Evolutionary conservation across 345 rosid genomes (phyloP).

Genomic region (Litchi chinensis): DNA sequence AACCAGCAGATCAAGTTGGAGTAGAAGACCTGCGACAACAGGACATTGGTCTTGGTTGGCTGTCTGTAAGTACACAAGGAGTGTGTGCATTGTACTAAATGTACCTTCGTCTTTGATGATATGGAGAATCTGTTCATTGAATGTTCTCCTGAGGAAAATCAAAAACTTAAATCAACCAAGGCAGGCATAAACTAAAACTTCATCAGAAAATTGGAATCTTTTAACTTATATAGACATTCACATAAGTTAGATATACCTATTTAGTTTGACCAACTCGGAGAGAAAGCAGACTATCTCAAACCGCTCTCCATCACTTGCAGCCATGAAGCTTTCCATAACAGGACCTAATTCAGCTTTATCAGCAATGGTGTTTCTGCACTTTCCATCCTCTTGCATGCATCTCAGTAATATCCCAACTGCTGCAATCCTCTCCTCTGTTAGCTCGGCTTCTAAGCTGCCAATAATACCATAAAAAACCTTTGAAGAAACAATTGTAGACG

Average conservation of each 20-base stretch:
- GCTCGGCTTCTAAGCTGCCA: conserved; percentile 55
- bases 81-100: conserved; percentile 64
- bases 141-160: conserved; percentile 46
- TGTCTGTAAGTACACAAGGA: conserved; percentile 55
- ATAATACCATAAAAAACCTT: conserved; percentile 40
- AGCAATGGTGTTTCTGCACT: conserved; percentile 58
- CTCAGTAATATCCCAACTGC: conserved; percentile 51
- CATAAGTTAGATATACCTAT: conserved; percentile 42
- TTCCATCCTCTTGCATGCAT: conserved; percentile 64
- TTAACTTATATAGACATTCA: neutral
- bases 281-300: conserved; percentile 56
- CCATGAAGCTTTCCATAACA: conserved; percentile 50
- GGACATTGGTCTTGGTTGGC: conserved; percentile 55
- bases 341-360: conserved; percentile 56
- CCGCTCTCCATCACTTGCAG: conserved; percentile 42
- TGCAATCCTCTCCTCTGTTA: conserved; percentile 57
- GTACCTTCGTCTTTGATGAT: conserved; percentile 60
- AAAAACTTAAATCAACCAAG: neutral
- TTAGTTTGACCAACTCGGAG: conserved; percentile 57
- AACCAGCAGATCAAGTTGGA: conserved; percentile 79
- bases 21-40: conserved; percentile 57
- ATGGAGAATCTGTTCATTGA: conserved; percentile 59
- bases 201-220: neutral
- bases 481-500: conserved; percentile 39
- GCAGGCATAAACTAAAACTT: neutral